A percentile compares a stretch with the other conserved stretches of the same genome.
Evolutionary conservation across 768 basidiomycete genomes (phyloP).

Genomic region (Amanita thiersii): DNA sequence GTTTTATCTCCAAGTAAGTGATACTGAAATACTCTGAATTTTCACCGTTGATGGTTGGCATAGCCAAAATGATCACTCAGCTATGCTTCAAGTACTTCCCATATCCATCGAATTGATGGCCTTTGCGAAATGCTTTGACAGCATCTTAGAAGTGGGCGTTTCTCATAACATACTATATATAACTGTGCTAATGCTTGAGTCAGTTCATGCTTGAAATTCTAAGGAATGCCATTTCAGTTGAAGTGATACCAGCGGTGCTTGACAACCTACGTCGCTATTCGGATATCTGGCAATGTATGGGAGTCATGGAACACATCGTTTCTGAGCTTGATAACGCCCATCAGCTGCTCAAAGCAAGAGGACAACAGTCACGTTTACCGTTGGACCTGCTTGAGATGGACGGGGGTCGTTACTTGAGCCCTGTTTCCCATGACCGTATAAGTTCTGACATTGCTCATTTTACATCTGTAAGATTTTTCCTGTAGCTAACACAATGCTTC

Average conservation of each 20-base stretch:
- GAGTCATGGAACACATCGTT: slow-evolving; percentile 46
- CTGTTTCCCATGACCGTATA: slow-evolving; percentile 50
- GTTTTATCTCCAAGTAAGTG: slow-evolving; percentile 41
- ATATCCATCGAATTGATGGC: slow-evolving; percentile 53
- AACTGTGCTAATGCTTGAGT: slow-evolving; percentile 8
- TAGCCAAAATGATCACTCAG: slow-evolving; percentile 21
- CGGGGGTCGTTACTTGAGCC: slow-evolving; percentile 45
- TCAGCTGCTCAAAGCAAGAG: slow-evolving; percentile 53
- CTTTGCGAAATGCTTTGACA: slow-evolving; percentile 54
- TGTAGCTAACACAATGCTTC: background rate
- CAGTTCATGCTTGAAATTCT: slow-evolving; percentile 50
- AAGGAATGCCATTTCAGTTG: slow-evolving; percentile 39
- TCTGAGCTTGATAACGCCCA: slow-evolving; percentile 55
- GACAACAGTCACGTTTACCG: slow-evolving; percentile 57
- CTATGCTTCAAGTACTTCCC: slow-evolving; percentile 47
- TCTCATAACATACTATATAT: background rate
- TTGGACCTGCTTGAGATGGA: slow-evolving; percentile 62
- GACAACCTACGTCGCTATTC: slow-evolving; percentile 66
- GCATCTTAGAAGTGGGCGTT: slow-evolving; percentile 55
- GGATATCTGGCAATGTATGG: slow-evolving; percentile 75
- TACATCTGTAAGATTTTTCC: slow-evolving; percentile 38
- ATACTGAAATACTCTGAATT: background rate
- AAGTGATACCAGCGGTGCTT: slow-evolving; percentile 54
- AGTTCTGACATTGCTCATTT: slow-evolving; percentile 52
- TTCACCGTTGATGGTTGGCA: background rate